Base-by-base conservation (phyloP, 2,329 filamentous ascomycete species). In the Blastomyces silverae region DNA sequence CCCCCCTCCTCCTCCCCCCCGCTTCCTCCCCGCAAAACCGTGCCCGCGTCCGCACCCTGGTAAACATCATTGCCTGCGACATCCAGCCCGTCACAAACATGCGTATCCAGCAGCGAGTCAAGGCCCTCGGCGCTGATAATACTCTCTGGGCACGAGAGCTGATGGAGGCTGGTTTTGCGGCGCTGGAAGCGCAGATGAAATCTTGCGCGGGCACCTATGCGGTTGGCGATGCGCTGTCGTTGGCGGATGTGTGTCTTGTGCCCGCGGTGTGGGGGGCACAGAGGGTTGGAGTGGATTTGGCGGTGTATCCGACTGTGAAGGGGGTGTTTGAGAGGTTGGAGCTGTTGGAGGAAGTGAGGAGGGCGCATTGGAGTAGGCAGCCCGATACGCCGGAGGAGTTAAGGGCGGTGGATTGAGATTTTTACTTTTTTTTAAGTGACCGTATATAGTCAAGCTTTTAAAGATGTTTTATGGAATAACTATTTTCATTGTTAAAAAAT, bases 11-110 rank as follows among this genome's bases (percentile, higher is more conserved):
- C 0, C 78, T 87, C 0, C 85, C 85, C 0, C 69, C 71, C 1
- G 7, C 66, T 0, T 73, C 75, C 0, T 73, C 83, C 34, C 72
- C 77, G 0, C 68, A 74, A 2, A 71, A 68, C 0, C 79, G 85
- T 22, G 84, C 85, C 0, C 71, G 74, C 2, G 83, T 85, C 0
- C 81, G 85, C 20, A 79, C 81, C 3, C 74, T 89, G 10, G 79
- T 81, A 3, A 71, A 76, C 62, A 83, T 88, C n/a, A 74, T 88
- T 37, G 79, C 79, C 6, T 77, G 78, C 37, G 86, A 88, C 67
- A 78, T 82, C 4, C 86, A 88, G 72, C 85, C 86, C 6, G 79
- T 85, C 0, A 86, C 85, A 1, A 87, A 87, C 68, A 72, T 84
- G 22, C 77, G 80, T 10, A 80, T 86, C 48, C 77, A 85, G 68